Percentiles rank a stretch among this genome's conserved stretches.
Evolutionary conservation across 2,329 filamentous ascomycete species (phyloP).

Genomic region (Paracorniculantispora psalliotae): DNA sequence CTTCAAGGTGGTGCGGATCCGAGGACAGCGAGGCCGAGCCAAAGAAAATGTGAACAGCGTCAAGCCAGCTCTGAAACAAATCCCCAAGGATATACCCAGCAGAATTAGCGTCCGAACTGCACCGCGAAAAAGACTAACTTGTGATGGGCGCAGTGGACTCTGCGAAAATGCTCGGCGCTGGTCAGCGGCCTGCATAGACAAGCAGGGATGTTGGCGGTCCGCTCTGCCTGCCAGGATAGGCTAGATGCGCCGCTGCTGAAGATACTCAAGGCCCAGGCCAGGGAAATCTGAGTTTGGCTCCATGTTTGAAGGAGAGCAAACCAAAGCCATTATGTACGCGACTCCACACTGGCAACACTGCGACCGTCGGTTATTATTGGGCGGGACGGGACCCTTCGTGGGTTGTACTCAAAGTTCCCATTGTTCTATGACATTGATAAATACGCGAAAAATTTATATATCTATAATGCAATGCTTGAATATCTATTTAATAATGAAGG

Average conservation of each 20-base stretch:
- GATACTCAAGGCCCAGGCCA: neutral
- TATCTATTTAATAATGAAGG: neutral
- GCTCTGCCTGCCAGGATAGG: neutral
- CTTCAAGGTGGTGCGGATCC: no score
- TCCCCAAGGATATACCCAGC: no score
- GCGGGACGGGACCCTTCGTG: no score
- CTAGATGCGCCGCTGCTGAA: neutral
- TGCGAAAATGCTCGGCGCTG: neutral
- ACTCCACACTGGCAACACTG: no score
- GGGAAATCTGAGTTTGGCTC: neutral
- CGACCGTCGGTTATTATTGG: no score
- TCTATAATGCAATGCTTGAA: neutral
- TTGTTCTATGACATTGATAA: no score
- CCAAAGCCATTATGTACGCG: neutral
- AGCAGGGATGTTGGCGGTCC: neutral
- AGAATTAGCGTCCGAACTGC: neutral
- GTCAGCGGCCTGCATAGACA: neutral
- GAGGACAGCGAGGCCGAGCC: no score
- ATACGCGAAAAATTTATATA: neutral
- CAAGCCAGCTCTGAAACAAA: no score
- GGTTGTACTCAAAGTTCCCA: no score
- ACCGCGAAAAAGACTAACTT: neutral
- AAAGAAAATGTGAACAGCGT: no score
- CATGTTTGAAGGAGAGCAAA: no score
- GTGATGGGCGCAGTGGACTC: neutral